Conservation (phyloP, 2,329 filamentous ascomycete genomes). For the Fusarium cyanostomum region DNA sequence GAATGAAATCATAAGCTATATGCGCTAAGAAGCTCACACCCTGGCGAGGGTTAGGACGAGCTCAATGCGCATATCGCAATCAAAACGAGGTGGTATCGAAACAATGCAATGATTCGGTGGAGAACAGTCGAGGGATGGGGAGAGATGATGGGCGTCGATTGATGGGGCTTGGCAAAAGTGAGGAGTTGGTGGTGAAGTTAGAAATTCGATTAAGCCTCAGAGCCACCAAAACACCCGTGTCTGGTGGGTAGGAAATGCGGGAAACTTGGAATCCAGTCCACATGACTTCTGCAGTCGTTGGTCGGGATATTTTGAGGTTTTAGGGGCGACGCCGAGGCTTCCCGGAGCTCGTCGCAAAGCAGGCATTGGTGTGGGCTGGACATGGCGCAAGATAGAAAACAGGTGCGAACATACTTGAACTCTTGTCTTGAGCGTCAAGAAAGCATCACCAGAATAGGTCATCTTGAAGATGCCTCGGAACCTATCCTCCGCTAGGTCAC, state of each 20-base stretch:
- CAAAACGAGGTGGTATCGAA: conserved; percentile 18
- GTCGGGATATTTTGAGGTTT: conserved; percentile 1
- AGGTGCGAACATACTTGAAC: conserved; percentile 75
- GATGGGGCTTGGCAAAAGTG: conserved; percentile 7
- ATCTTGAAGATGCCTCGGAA: conserved; percentile 99
- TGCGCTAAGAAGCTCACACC: conserved; percentile 19
- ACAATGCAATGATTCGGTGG: conserved; percentile 10
- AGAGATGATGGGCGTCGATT: conserved; percentile 3
- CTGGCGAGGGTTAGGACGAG: conserved; percentile 4
- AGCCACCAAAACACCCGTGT: conserved; percentile 3
- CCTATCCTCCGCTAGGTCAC: conserved; percentile 94
- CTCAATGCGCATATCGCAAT: conserved; percentile 27
- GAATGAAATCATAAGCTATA: conserved; percentile 28
- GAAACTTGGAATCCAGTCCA: not conserved
- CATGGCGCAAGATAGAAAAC: conserved; percentile 17
- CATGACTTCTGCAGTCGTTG: not conserved
- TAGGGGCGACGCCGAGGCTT: conserved; percentile 6
- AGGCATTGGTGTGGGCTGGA: not conserved
- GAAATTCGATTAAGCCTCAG: not conserved
- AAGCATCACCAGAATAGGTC: conserved; percentile 96
- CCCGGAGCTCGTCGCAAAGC: not conserved
- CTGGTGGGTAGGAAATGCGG: not conserved
- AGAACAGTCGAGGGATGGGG: not conserved
- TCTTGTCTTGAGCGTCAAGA: conserved; percentile 91
- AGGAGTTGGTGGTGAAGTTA: not conserved